Base-by-base conservation (phyloP, 2,329 filamentous ascomycete species). In the Teratosphaeria zuluensis region DNA sequence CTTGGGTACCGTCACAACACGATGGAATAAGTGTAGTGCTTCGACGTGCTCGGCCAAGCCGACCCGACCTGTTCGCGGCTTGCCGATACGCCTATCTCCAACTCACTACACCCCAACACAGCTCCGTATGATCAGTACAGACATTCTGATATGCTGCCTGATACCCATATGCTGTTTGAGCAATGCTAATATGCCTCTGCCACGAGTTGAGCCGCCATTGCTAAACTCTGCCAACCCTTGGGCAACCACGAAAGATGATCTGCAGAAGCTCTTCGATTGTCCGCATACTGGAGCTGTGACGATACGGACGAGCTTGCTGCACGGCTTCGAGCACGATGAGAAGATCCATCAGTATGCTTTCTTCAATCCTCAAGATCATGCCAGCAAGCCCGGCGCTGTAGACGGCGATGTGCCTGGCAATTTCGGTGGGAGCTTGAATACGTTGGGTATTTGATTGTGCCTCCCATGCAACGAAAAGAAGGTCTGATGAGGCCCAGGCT, bases 221-320 rank as follows among this genome's bases (percentile, higher is more conserved):
- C 76, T 91, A 63, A 92, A 92, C 73, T 88, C 87, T 0, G 83
- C 89, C 32, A 86, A 83, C 55, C 88, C 88, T 0, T 91, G 88
- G 88, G 87, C 88, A 30, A 89, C 87, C 0, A 83, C 81, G 2
- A 71, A 80, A 4, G 76, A 80, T 4, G 82, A 91, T 62, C 80
- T 92, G 3, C 70, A 75, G 46, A 73, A 74, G 1, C 81, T 92
- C 6, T 88, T 88, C 68, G 69, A 75, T 32, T 84, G 78, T 55
- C 76, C 81, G 0, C 75, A 81, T 56, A 90, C 85, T 0, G 89
- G 89, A 60, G 88, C 87, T 14, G 82, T 92, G 33, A 92, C 89
- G 1, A 89, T 84, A 2, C 80, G 89, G 12, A 92, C 89, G 1
- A 83, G 84, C 2, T 78, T 89, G 5, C 71, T 88, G 16, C 62